These are phyloP conservation scores for Coprinopsis sp. DNA, from an alignment of 768 basidiomycete species.

Conservation along the genomic window DNA sequence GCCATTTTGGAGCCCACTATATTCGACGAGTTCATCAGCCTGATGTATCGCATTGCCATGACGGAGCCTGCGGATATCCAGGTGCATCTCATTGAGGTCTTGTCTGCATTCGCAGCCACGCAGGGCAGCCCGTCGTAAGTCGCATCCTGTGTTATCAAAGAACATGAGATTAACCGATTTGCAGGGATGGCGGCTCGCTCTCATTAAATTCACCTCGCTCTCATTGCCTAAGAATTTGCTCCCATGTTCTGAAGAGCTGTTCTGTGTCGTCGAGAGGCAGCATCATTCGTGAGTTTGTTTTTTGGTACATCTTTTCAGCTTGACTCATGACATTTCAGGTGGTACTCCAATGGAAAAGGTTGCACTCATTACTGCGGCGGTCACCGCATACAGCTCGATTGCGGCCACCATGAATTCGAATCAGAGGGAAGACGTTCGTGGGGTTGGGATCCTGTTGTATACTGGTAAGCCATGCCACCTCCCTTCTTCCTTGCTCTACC, in stretches of 20 bases:
- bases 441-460: constrained; percentile 76
- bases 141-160: not conserved
- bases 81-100: constrained; percentile 63
- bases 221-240: constrained; percentile 80
- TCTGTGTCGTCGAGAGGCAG: constrained; percentile 52
- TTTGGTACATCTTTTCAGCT: not conserved
- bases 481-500: not conserved
- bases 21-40: constrained; percentile 85
- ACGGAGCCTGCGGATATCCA: constrained; percentile 75
- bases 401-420: constrained; percentile 50
- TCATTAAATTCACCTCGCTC: constrained; percentile 43
- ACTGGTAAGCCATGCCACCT: constrained; percentile 43
- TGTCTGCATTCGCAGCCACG: constrained; percentile 52
- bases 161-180: not conserved
- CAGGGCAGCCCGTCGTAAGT: constrained; percentile 25
- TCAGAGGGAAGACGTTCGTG: constrained; percentile 71
- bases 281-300: constrained; percentile 41
- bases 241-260: constrained; percentile 71
- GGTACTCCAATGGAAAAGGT: constrained; percentile 53
- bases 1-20: constrained; percentile 76
- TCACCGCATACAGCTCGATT: constrained; percentile 57
- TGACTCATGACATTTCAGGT: constrained; percentile 31
- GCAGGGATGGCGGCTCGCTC: constrained; percentile 31
- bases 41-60: constrained; percentile 88
- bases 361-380: constrained; percentile 58